These are phyloP conservation scores for Lasiosphaeriaceae sp. DNA, from an alignment of 495 filamentous ascomycete genomes.

Conservation along the genomic window DNA sequence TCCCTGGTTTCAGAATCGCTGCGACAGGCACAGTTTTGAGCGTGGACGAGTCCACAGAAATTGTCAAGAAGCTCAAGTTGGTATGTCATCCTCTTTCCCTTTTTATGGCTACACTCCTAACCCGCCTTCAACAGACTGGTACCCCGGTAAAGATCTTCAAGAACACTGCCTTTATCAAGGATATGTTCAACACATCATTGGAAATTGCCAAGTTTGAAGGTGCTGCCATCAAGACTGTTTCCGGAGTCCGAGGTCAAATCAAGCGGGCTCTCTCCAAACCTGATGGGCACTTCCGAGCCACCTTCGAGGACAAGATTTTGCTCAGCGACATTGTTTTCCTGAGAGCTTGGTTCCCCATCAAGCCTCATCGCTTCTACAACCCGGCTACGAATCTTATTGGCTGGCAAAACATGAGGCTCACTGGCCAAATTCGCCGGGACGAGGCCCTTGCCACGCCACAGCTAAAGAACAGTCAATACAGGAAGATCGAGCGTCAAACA, in stretches of 20 bases:
- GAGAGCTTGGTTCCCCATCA: conserved; percentile 92
- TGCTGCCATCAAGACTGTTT: conserved; percentile 90
- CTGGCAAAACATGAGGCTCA: conserved; percentile 89
- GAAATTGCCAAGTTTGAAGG: conserved; percentile 99
- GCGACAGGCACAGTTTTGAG: conserved; percentile 89
- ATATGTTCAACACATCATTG: conserved; percentile 90
- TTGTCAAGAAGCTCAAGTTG: conserved; percentile 98
- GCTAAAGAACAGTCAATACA: conserved; percentile 77
- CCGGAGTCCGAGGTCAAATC: conserved; percentile 92
- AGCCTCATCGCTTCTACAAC: conserved; percentile 93
- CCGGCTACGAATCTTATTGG: conserved; percentile 87
- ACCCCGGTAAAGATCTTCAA: conserved; percentile 96
- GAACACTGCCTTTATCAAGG: conserved; percentile 97
- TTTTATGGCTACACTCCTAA: conserved; percentile 3
- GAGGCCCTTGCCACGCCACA: conserved; percentile 71
- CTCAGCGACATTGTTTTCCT: conserved; percentile 96
- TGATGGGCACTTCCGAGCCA: conserved; percentile 91
- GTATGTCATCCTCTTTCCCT: conserved; percentile 10
- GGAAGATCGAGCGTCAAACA: conserved; percentile 69
- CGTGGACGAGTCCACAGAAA: conserved; percentile 90
- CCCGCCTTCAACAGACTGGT: conserved; percentile 18
- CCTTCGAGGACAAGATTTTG: conserved; percentile 96
- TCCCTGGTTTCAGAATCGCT: conserved; percentile 86
- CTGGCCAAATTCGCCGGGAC: conserved; percentile 84
- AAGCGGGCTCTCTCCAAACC: conserved; percentile 88